phyloP scores from a whole-genome alignment of 345 rosid genomes.

The Geranium rotundifolium region DNA sequence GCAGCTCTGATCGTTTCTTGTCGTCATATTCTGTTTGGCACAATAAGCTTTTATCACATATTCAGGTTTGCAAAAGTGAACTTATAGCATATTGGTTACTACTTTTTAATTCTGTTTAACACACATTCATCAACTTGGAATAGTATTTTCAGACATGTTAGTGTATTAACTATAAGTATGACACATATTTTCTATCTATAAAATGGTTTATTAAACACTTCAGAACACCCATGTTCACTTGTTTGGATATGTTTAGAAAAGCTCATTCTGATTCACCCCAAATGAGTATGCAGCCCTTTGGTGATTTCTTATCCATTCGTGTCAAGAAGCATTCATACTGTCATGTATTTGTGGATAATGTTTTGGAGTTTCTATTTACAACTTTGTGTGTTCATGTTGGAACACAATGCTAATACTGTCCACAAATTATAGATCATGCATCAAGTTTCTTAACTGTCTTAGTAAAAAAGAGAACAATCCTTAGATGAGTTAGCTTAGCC shows the following conservation, averaged over 20 bases:
- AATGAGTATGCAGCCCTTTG: too few relatives aligned
- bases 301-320: too few relatives aligned
- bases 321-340: too few relatives aligned
- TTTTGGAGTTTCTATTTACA: background rate
- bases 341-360: too few relatives aligned
- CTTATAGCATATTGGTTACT: background rate
- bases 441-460: background rate
- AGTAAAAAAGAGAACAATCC: background rate
- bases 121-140: too few relatives aligned
- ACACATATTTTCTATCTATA: background rate
- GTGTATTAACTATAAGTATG: too few relatives aligned
- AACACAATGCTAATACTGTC: background rate
- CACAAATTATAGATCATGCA: background rate
- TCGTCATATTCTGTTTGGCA: slow-evolving; percentile 54
- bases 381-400: background rate
- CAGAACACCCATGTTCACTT: background rate
- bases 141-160: too few relatives aligned
- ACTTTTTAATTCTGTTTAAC: background rate
- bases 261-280: too few relatives aligned
- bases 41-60: slow-evolving; percentile 33
- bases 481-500: background rate
- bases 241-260: background rate
- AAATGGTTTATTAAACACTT: background rate
- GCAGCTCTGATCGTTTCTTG: slow-evolving; percentile 58
- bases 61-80: slow-evolving; percentile 41